Conservation (phyloP, 176 grass and related monocot genomes). For the Zoysia pacifica region DNA sequence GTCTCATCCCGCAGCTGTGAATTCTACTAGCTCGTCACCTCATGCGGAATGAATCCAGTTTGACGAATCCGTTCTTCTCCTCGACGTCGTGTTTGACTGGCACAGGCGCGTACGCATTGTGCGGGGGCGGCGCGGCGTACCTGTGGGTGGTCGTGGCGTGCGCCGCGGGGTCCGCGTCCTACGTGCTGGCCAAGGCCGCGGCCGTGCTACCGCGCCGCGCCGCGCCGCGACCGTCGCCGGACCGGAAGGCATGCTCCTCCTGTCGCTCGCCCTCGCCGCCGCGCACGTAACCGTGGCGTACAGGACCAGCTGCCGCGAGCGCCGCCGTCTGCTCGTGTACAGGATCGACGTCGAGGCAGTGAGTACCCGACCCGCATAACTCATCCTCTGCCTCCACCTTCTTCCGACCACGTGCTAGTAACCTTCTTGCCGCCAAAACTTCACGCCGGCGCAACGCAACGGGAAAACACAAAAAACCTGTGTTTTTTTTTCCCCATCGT, state of each 20-base stretch:
- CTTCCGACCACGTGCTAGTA: neutral
- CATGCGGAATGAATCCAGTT: no score
- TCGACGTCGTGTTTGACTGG: neutral
- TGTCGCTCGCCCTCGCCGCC: conserved; percentile 66
- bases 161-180: conserved; percentile 50
- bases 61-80: no score
- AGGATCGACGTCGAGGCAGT: conserved; percentile 96
- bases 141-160: conserved; percentile 52
- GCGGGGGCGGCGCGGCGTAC: conserved; percentile 64
- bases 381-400: no score
- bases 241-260: conserved; percentile 57
- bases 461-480: no score
- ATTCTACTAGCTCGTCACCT: no score
- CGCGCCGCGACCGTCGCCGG: neutral
- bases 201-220: conserved; percentile 34
- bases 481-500: neutral
- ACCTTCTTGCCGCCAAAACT: neutral
- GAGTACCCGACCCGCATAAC: conserved; percentile 8
- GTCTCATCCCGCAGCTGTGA: neutral
- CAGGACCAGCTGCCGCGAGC: conserved; percentile 86
- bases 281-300: conserved; percentile 84
- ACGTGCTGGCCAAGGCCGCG: conserved; percentile 64
- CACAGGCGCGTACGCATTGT: conserved; percentile 61
- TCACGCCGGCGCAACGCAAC: neutral
- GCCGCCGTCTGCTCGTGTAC: conserved; percentile 78